Percentiles rank a stretch among this genome's conserved stretches.
These are phyloP conservation scores for Serendipita sp. DNA, from an alignment of 1,284 basidiomycete genomes.

Conservation along the genomic window DNA sequence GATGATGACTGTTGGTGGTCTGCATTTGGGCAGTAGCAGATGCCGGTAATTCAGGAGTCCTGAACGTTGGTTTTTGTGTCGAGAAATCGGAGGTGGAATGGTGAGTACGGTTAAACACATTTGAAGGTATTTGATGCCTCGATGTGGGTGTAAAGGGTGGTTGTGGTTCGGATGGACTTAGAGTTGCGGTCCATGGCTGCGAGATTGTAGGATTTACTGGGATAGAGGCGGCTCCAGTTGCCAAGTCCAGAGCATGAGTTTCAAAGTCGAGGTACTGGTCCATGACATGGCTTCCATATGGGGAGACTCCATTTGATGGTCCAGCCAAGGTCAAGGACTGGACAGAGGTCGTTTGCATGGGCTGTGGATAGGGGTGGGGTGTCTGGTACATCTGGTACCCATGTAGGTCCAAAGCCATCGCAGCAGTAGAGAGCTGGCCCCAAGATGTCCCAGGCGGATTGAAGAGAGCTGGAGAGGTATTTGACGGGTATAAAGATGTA, in stretches of 20 bases:
- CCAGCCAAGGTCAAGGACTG: background rate
- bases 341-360: background rate
- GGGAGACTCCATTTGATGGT: background rate
- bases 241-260: conserved; percentile 2
- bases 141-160: background rate
- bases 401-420: conserved; percentile 1
- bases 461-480: background rate
- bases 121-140: background rate
- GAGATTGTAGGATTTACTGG: background rate
- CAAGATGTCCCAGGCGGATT: background rate
- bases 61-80: background rate
- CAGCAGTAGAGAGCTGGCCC: background rate
- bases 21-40: background rate
- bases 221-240: background rate
- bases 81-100: background rate
- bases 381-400: conserved; percentile 1
- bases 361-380: background rate
- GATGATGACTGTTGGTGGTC: background rate
- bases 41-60: background rate
- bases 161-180: background rate
- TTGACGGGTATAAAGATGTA: background rate
- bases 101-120: background rate
- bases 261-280: conserved; percentile 1
- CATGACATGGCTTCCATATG: conserved; percentile 2
- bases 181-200: background rate